Evolutionary conservation across 2,329 filamentous ascomycete species (phyloP).

Genomic region (Penicillium hesseltinei): DNA sequence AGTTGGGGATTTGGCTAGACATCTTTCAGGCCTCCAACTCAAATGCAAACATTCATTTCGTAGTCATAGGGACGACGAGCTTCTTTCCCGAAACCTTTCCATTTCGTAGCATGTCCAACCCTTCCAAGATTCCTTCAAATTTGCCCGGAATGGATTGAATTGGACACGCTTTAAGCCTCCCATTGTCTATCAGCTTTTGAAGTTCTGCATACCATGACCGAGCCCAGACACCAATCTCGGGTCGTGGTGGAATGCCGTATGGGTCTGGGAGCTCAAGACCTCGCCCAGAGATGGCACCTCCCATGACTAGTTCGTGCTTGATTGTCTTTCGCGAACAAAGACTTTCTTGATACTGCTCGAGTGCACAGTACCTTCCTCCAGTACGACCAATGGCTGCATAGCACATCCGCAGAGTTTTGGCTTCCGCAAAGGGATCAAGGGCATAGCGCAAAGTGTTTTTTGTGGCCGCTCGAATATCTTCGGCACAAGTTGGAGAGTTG

Average conservation of each 20-base stretch:
- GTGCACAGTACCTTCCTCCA: constrained; percentile 23
- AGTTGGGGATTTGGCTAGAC: fast-evolving
- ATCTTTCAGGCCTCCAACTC: not conserved
- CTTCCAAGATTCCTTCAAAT: constrained; percentile 19
- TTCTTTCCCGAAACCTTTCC: constrained; percentile 24
- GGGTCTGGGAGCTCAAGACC: constrained; percentile 25
- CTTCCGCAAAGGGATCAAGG: constrained; percentile 24
- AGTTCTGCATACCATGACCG: constrained; percentile 18
- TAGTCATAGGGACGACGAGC: constrained; percentile 13
- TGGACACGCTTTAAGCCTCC: constrained; percentile 15
- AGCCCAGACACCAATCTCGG: constrained; percentile 24
- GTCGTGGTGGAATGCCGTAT: constrained; percentile 17
- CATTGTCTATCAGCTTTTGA: constrained; percentile 12
- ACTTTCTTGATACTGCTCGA: constrained; percentile 23
- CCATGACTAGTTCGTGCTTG: constrained; percentile 26
- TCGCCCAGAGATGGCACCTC: constrained; percentile 21
- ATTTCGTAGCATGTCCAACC: constrained; percentile 16
- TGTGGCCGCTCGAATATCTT: constrained; percentile 32
- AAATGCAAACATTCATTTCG: not conserved
- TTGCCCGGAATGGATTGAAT: constrained; percentile 10
- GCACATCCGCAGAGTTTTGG: constrained; percentile 20
- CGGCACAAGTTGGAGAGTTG: constrained; percentile 30
- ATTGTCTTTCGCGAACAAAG: constrained; percentile 19
- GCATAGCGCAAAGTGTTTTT: constrained; percentile 32
- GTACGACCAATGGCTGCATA: constrained; percentile 22